Base-by-base conservation (phyloP, 2,329 filamentous ascomycete genomes). In the Ceratocystis albifundus region DNA sequence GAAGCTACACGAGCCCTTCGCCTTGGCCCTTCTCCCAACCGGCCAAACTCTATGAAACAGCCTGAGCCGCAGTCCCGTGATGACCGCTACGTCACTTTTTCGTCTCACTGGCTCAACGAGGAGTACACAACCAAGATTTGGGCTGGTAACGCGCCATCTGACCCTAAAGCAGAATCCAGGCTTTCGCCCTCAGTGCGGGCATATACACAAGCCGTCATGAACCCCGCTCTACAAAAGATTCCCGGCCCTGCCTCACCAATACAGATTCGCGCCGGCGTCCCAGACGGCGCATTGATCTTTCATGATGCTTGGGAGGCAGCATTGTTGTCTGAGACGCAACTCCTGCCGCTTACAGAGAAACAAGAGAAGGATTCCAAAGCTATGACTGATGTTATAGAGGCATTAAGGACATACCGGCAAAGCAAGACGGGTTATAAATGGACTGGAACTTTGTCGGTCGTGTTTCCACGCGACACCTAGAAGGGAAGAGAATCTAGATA, bases 251-350 rank as follows among this genome's bases (percentile, higher is more conserved):
- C 75, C 4, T 79, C 78, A 5, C 80, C 81, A 12, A 73, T 74
- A 22, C 82, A 85, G 65, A 73, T 81, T 17, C 73, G 71, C 1
- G 80, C 80, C 0, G 82, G 82, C 1, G 80, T 79, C 3, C 82
- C 82, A 3, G 61, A 71, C 0, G 73, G 75, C 0, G 73, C 75
- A 0, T 77, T 76, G 65, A 72, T 85, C 48, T 84, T 80, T 69
- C 74, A 78, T 32, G 76, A 75, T 1, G 82, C 82, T 0, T 85
- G 82, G 82, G 76, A 78, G 67, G 76, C 75, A 4, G 79, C 82
- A 64, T 69, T 82, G 15, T 68, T 82, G n/a, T 41, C 59, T 3
- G 30, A 61, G 36, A 32, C n/a, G 6, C 50, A 36, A 2, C 28
- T 63, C 12, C 12, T 50, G 3, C 25, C 50, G 20, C 32, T 63